Base-by-base conservation (phyloP, 495 filamentous ascomycete species). In the Articulospora tetracladia region DNA sequence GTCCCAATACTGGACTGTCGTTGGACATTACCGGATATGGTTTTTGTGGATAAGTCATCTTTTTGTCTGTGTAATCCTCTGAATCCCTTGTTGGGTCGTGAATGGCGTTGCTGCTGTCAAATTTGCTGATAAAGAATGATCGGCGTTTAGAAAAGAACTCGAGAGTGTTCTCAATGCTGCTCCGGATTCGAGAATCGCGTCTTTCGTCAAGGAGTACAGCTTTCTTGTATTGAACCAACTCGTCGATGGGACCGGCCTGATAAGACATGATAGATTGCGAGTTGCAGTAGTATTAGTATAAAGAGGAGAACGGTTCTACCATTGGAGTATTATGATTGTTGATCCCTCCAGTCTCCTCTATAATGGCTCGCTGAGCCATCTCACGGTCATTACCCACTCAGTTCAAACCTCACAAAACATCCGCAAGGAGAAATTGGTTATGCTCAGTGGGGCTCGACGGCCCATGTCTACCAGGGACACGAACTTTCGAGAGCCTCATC, bases 101-200 rank as follows among this genome's bases (percentile, higher is more conserved):
- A n/a, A 44, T 50, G 6, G 20, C 25, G 47, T 3, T 50, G 25
- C 25, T 47, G 50, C 55, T 63, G 60, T 63, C 49, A 36, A 53
- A 57, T 23, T 46, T 53, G 20, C 7, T 56, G 52, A 57, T 12
- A 32, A 57, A 57, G 11, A 12, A 48, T 22, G 55, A 63, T 22
- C 54, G 24, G 13, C 54, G 26, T 17, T 63, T 30, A 25, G 47
- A 53, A 39, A 58, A 32, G 48, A 47, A 63, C 2, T 58, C 41
- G 47, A 63, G 55, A 13, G 60, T 63, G 30, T 32, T 34, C 46
- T 63, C 55, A 20, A 63, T 63, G 55, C 60, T 63, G 32, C 36
- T 25, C 15, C 59, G 46, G 22, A 63, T 58, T 12, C 54, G 36
- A 22, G 48, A 63, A 24, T 53, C 60, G 47, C 60, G 17, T 32